phyloP scores from a whole-genome alignment of 75 land plant species.

The Ceratopteris richardii region DNA sequence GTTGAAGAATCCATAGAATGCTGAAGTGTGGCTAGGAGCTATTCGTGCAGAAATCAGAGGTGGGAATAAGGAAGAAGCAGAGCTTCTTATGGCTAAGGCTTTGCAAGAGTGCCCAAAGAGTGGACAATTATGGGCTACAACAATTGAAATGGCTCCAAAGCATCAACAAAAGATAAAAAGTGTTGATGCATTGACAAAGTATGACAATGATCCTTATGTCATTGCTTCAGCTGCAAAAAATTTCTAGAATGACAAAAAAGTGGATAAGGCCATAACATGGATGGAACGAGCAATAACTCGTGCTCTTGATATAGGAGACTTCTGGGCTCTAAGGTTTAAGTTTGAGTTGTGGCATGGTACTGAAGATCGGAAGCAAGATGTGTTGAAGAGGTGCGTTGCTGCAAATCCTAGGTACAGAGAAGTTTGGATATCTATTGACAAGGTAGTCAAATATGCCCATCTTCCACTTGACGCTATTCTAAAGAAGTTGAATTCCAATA shows the following conservation, averaged over 20 bases:
- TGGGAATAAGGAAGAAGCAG: conserved; percentile 89
- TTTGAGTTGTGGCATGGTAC: conserved; percentile 86
- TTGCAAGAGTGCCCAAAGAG: conserved; percentile 93
- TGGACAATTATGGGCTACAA: conserved; percentile 84
- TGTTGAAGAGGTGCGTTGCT: conserved; percentile 58
- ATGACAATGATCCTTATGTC: conserved; percentile 90
- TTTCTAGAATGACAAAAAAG: conserved; percentile 93
- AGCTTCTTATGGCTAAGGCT: conserved; percentile 83
- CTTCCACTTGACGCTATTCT: conserved; percentile 65
- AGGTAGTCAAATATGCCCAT: conserved; percentile 92
- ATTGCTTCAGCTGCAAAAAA: conserved; percentile 86
- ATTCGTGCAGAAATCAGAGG: conserved; percentile 74
- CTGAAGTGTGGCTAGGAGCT: conserved; percentile 94
- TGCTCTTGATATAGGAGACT: conserved; percentile 90
- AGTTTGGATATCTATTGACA: conserved; percentile 67
- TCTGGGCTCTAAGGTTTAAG: conserved; percentile 93
- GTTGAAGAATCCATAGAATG: conserved; percentile 73
- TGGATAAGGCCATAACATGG: conserved; percentile 86
- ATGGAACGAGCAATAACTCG: conserved; percentile 80
- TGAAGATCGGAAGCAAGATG: conserved; percentile 76
- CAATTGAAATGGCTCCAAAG: conserved; percentile 90
- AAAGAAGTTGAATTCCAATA: conserved; percentile 81
- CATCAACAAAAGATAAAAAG: conserved; percentile 81
- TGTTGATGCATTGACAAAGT: conserved; percentile 69
- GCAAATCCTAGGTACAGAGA: conserved; percentile 97